Base-by-base conservation (phyloP, 257 asterid species). In the Anisodus tanguticus region DNA sequence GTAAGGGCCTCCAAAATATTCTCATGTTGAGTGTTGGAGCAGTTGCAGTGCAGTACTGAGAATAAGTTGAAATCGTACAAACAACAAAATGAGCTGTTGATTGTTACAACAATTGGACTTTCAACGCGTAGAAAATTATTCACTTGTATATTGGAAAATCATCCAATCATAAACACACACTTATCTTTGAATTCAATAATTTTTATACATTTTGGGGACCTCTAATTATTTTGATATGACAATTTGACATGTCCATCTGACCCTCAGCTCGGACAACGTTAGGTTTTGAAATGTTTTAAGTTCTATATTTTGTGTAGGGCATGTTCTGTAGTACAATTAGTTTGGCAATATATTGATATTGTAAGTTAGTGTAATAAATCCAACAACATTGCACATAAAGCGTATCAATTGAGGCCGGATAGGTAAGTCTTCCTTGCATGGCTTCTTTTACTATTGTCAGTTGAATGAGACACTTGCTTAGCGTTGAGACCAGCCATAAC, bases 71-170 rank as follows among this genome's bases (percentile, higher is more conserved):
- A 72, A 71, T 82, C 10, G 84, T 70, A 83, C 82, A 43, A 17
- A 22, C 47, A 68, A 69, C 64, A 81, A 82, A 17, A 83, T 84
- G 90, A 47, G 70, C 60, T 84, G 85, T 84, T 82, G 83, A 79
- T 85, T 9, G 84, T 51, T 22, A 82, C 89, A 82, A 45, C 17
- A 19, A 47, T 54, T 74, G 80, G 70, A 39, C 81, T 71, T 19
- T 51, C 43, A 81, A 53, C 59, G 63, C 76, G 45, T 63, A 16
- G 16, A 81, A 31, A 15, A 45, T 8, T 63, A 0, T 26, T 51
- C 39, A 11, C 11, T 39, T 39, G 43, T 39, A 4, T 39, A 2
- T 39, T 39, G 43, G 43, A 39, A 39, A 39, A 22, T 39, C 43
- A 2, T 39, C 43, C 43, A 39, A n/a, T 45, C 45, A 22, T 51